Evolutionary conservation across 345 rosid species (phyloP), one percentile per base, ranked within the genome.

Genomic region (Anacardium occidentale): DNA sequence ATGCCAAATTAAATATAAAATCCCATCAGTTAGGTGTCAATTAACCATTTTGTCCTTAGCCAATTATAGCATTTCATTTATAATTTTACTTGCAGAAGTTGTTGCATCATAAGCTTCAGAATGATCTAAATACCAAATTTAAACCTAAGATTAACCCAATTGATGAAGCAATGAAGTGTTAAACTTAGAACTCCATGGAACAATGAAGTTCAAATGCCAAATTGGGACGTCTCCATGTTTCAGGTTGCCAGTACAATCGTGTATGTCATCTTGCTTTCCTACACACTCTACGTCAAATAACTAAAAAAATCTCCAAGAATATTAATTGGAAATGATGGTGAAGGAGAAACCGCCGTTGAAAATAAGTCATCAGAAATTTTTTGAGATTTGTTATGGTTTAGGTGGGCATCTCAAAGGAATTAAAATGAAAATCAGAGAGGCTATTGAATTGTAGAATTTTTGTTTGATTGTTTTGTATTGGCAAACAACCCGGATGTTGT

Each of bases 151-250:
- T 66, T 66, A 47, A 24, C 26, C 20, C 26, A 3, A 26, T 50
- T 10, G 24, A 20, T 42, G 37, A 57, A 57, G 37, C 62, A 57
- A 22, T 34, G 37, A 34, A 32, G 37, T 5, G 14, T 4, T 9
- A 17, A 22, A 32, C n/a, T 57, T 29, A 10, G 3, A 17, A 53
- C 10, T 51, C 4, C 80, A 88, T 88, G 85, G 62, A 79, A 76
- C 66, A 62, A 75, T 70, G 88, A 83, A 64, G 74, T 72, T 71
- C 81, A 76, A 79, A 68, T 70, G 77, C 77, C 82, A 20, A 73
- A 73, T 65, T 47, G 72, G 64, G 84, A 77, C 12, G 55, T 72
- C 45, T 73, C 80, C 57, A 22, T 70, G 75, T 66, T 70, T 74
- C 73, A 70, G 72, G 47, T 76, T 74, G 87, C 85, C 73, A 69